phyloP scores from a whole-genome alignment of 1,284 basidiomycete genomes.

The Cutaneotrichosporon spelunceum region DNA sequence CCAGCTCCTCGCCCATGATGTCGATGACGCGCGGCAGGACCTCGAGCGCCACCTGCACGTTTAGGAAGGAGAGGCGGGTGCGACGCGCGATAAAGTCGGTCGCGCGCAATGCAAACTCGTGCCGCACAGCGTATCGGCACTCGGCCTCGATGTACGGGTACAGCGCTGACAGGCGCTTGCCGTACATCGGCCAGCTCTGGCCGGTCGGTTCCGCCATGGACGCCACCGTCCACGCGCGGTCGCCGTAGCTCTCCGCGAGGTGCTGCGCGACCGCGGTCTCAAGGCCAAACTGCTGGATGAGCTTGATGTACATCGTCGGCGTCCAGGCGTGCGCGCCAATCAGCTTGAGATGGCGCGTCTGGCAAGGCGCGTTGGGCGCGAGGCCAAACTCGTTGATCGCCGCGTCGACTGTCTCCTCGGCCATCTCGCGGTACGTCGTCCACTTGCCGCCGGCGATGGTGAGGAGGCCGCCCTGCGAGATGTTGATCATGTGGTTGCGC shows the following conservation, averaged over 20 bases:
- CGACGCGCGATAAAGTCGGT: constrained; percentile 90
- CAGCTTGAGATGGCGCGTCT: constrained; percentile 76
- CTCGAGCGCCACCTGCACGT: constrained; percentile 79
- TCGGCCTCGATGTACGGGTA: constrained; percentile 95
- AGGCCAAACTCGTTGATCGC: constrained; percentile 75
- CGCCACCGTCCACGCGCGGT: constrained; percentile 92
- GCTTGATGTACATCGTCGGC: constrained; percentile 93
- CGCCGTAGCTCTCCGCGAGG: constrained; percentile 83
- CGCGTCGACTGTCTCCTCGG: constrained; percentile 87
- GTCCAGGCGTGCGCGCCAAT: constrained; percentile 95
- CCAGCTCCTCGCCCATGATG: constrained; percentile 82
- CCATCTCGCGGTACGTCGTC: constrained; percentile 98
- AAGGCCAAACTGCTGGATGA: constrained; percentile 86
- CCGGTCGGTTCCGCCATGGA: constrained; percentile 71
- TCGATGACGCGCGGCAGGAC: constrained; percentile 83
- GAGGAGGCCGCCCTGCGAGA: constrained; percentile 74
- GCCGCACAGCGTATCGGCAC: constrained; percentile 80
- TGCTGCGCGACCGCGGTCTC: constrained; percentile 92
- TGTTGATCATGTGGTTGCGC: constrained; percentile 90
- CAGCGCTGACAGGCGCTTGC: constrained; percentile 66
- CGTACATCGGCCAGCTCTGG: constrained; percentile 75
- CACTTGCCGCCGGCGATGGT: constrained; percentile 98
- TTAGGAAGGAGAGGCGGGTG: constrained; percentile 87
- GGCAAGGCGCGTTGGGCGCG: constrained; percentile 63
- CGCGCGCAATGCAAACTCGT: constrained; percentile 89